These are phyloP conservation scores for Vigna radiata DNA, from an alignment of 306 rosid species.

Conservation along the genomic window DNA sequence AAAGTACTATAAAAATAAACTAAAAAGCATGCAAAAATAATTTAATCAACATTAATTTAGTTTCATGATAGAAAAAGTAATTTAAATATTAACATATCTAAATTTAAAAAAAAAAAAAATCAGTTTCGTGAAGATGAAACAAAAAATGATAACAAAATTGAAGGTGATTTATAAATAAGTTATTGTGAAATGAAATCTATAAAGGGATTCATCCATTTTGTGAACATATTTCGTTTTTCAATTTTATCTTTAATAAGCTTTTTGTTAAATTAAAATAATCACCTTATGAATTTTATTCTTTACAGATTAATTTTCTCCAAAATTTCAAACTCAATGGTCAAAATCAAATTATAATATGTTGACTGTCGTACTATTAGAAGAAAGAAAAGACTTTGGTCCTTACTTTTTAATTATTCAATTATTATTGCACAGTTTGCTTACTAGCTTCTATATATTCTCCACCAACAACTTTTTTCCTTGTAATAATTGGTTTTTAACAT, in stretches of 20 bases:
- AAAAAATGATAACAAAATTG: no score
- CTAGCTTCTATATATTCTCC: background rate
- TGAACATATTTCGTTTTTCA: no score
- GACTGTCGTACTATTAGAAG: constrained; percentile 14
- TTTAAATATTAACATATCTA: background rate
- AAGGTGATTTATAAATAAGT: no score
- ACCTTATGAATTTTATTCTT: no score
- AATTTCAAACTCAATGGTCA: constrained; percentile 32
- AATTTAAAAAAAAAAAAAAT: background rate
- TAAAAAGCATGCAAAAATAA: background rate
- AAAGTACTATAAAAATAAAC: background rate
- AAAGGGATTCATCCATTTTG: no score
- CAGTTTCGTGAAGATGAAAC: background rate
- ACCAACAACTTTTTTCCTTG: no score
- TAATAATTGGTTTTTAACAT: no score
- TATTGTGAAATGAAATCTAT: no score
- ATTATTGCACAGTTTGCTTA: constrained; percentile 10
- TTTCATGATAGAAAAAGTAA: background rate
- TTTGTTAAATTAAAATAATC: no score
- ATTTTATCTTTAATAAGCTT: no score
- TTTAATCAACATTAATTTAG: background rate
- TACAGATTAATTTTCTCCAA: no score
- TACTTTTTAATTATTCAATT: constrained; percentile 15
- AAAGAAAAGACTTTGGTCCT: constrained; percentile 24
- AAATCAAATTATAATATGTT: constrained; percentile 1